phyloP scores from a whole-genome alignment of 768 basidiomycete species.

The Termitomyces sp. region DNA sequence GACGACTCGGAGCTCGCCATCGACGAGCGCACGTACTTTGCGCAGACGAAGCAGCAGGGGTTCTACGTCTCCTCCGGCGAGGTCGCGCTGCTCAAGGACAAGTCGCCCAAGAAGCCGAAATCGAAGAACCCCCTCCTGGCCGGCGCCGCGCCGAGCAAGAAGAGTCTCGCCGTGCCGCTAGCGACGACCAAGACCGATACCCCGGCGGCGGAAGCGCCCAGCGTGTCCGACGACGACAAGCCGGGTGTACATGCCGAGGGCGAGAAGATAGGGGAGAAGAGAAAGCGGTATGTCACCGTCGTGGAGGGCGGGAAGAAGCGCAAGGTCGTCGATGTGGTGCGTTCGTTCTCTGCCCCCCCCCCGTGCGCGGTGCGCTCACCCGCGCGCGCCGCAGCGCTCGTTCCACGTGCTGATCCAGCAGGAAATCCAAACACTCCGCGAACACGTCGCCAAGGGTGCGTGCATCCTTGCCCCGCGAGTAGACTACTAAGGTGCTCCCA shows the following conservation, averaged over 20 bases:
- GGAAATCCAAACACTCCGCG: constrained; percentile 54
- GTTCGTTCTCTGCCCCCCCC: neutral
- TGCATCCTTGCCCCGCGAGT: too few relatives aligned
- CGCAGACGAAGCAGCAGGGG: constrained; percentile 86
- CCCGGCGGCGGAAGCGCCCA: too few relatives aligned
- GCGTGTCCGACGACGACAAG: constrained; percentile 9
- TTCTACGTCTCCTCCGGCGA: constrained; percentile 91
- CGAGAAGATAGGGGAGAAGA: constrained; percentile 32
- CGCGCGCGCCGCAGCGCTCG: constrained; percentile 37
- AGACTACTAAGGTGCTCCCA: too few relatives aligned
- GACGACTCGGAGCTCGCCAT: constrained; percentile 93
- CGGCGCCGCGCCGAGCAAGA: neutral
- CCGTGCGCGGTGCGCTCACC: neutral
- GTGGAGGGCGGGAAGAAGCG: constrained; percentile 64
- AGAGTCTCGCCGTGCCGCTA: too few relatives aligned
- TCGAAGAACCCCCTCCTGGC: constrained; percentile 42
- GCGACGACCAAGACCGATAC: too few relatives aligned
- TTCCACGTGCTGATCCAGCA: constrained; percentile 70
- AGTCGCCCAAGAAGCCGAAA: constrained; percentile 69
- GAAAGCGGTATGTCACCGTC: constrained; percentile 46
- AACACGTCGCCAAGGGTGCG: constrained; percentile 55
- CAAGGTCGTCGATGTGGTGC: constrained; percentile 61
- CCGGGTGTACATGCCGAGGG: neutral
- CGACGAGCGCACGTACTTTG: constrained; percentile 88
- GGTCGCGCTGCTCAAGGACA: constrained; percentile 81